A percentile compares a stretch with the other conserved stretches of the same genome.
Evolutionary conservation across 2,329 filamentous ascomycete species (phyloP).

Genomic region (Dichotomopilus funicola): DNA sequence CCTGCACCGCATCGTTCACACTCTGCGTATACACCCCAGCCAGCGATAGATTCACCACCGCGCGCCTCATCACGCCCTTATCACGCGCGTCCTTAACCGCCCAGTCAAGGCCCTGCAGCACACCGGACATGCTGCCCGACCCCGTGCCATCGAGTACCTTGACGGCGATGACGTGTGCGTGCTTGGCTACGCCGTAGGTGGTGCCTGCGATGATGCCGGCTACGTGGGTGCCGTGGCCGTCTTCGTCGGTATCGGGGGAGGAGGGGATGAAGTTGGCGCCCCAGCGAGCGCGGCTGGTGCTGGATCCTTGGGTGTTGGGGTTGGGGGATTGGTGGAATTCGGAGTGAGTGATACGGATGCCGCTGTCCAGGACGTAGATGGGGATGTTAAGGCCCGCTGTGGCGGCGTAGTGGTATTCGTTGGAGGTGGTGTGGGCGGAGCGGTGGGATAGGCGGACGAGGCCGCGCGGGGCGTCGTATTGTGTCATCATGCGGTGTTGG

Average conservation of each 20-base stretch:
- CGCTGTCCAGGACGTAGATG: slow-evolving; percentile 41
- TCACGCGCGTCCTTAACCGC: slow-evolving; percentile 30
- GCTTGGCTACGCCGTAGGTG: slow-evolving; percentile 30
- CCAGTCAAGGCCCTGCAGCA: slow-evolving; percentile 32
- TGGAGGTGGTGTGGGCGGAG: slow-evolving; percentile 9
- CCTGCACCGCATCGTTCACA: slow-evolving; percentile 33
- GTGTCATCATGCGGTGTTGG: slow-evolving; percentile 15
- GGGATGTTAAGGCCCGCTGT: slow-evolving; percentile 27
- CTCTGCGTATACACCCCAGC: slow-evolving; percentile 30
- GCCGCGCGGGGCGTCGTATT: slow-evolving; percentile 23
- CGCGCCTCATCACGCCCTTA: slow-evolving; percentile 20
- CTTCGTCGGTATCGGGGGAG: slow-evolving; percentile 19
- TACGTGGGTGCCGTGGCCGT: slow-evolving; percentile 32
- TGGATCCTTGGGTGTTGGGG: too few species aligned
- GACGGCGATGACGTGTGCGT: slow-evolving; percentile 27
- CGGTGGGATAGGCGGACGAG: slow-evolving; percentile 27
- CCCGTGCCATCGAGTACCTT: slow-evolving; percentile 25
- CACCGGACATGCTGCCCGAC: slow-evolving; percentile 15
- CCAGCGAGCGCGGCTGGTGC: slow-evolving; percentile 24
- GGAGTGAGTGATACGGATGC: slow-evolving; percentile 33
- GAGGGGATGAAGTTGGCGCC: slow-evolving; percentile 25
- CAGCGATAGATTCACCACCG: slow-evolving; percentile 35
- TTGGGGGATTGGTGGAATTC: slow-evolving; percentile 20
- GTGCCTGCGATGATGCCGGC: slow-evolving; percentile 28
- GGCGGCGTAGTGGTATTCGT: slow-evolving; percentile 25